phyloP scores from a whole-genome alignment of 371 early-diverging fungal species.

The Apophysomyces trapeziformis region DNA sequence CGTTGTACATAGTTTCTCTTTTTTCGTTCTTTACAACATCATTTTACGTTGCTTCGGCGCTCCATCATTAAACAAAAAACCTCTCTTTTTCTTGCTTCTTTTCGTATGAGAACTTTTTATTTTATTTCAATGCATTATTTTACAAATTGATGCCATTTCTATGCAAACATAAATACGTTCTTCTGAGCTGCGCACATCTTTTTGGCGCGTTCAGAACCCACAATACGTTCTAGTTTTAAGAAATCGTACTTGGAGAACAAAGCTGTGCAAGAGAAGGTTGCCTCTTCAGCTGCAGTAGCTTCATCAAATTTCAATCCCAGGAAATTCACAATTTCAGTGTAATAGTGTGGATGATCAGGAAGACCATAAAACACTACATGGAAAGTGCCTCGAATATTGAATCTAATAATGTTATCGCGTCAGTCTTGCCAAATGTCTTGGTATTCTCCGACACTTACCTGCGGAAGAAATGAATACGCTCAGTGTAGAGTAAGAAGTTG shows the following conservation, averaged over 20 bases:
- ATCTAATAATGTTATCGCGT: conserved; percentile 39
- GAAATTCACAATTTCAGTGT: conserved; percentile 86
- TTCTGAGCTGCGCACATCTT: conserved; percentile 79
- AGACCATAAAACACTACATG: conserved; percentile 90
- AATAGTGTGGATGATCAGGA: conserved; percentile 88
- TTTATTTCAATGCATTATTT: too few species aligned
- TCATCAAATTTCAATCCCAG: conserved; percentile 50
- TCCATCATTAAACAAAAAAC: not conserved
- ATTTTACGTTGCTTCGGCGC: not conserved
- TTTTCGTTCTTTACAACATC: not conserved
- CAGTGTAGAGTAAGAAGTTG: conserved; percentile 84
- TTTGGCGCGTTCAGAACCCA: conserved; percentile 77
- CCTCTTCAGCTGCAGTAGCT: conserved; percentile 59
- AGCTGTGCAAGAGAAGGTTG: conserved; percentile 68
- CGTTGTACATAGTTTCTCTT: conserved; percentile 2
- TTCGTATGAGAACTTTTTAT: too few species aligned
- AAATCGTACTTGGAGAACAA: conserved; percentile 86
- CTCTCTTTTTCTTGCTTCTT: too few species aligned
- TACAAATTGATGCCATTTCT: conserved; percentile 11
- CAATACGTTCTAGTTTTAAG: conserved; percentile 86
- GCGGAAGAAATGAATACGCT: conserved; percentile 94
- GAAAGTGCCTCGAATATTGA: conserved; percentile 82
- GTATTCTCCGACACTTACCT: conserved; percentile 37
- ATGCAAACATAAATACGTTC: conserved; percentile 73
- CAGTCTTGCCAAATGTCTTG: too few species aligned